Evolutionary conservation across 129 eudicot species (phyloP), one percentile per base, ranked within the genome.

Genomic region (Centella asiatica): DNA sequence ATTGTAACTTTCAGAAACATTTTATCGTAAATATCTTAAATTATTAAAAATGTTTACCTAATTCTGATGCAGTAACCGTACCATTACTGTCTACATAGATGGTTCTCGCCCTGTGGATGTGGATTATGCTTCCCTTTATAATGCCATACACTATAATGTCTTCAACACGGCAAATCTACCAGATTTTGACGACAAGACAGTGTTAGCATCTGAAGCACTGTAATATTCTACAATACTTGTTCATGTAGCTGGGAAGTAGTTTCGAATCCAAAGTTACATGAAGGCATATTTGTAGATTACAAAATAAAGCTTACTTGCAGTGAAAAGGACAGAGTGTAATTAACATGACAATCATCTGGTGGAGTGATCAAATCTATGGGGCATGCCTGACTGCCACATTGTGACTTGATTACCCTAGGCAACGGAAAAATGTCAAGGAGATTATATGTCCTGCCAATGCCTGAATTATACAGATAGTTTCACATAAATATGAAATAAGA

Each of bases 331-430:
- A 78, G 74, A 19, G 96, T 88, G 64, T 88, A 86, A 62, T 88
- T 88, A 68, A 78, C 89, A 81, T 84, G 94, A 44, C 96, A 88
- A 81, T 88, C 96, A 72, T 88, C 96, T 2, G 94, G 96, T 40
- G 96, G 96, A 62, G 79, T 74, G 9, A 84, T 84, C 77, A 88
- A 74, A 84, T 88, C 96, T 67, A 70, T 73, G 28, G 94, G 96
- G 77, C 96, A 88, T 61, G 77, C 59, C 58, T 83, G 65, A 80
- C 72, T 81, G 74, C 77, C 89, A 60, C 96, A 88, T 47, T 76
- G 96, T 46, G 89, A 46, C 73, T 88, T 81, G 20, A 86, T 88
- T 67, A 77, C 82, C 70, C 96, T 88, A 72, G n/a, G n/a, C 69
- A 66, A 73, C 50, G 46, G 45, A 71, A 67, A 18, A 72, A 62